Evolutionary conservation across 1,284 basidiomycete species (phyloP), one percentile per base, ranked within the genome.

Genomic region (Xanthoconium separans): DNA sequence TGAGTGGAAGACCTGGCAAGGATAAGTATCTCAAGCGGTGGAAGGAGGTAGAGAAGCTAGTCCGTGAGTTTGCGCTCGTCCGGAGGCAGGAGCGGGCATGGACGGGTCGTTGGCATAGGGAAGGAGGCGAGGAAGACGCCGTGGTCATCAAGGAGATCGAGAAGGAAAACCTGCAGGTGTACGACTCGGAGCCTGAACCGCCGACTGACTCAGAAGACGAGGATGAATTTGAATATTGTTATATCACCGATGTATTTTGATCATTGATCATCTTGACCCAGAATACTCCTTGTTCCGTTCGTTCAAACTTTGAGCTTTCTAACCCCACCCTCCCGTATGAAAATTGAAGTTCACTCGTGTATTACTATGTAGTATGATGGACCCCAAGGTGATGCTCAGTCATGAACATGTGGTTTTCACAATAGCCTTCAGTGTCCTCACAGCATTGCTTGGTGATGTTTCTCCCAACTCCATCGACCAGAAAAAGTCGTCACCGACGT

Each of bases 151-250:
- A 45, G 18, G 43, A 50, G 30, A 50, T 44, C 8, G 34, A 7
- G 9, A 60, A 63, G 0, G 62, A 63, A 15, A 13, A 41, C 3
- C 44, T 45, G 33, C 53, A 57, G 42, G 43, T 44, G 6, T 69
- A 64, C 8, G 60, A 59, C 34, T 69, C 67, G 16, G 67, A 70
- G n/a, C 62, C 62, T 8, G 63, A 68, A 18, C 52, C 40, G 1
- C 24, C 39, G 4, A 49, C 54, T 1, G 65, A 66, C 33, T 53
- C 53, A 24, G 64, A 69, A 4, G 57, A 66, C 0, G 65, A 69
- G 0, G 67, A 70, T 16, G 65, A 58, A n/a, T 61, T 66, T 18
- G 65, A 68, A 2, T 65, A 65, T 39, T 68, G 64, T 36, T 66
- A 63, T 45, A 18, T 46, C 13, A 9, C 47, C 4, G 52, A 55